Percentiles rank a stretch among this genome's conserved stretches.
phyloP scores from a whole-genome alignment of 1,139 yeast genomes.

The Taphrina confusa region DNA sequence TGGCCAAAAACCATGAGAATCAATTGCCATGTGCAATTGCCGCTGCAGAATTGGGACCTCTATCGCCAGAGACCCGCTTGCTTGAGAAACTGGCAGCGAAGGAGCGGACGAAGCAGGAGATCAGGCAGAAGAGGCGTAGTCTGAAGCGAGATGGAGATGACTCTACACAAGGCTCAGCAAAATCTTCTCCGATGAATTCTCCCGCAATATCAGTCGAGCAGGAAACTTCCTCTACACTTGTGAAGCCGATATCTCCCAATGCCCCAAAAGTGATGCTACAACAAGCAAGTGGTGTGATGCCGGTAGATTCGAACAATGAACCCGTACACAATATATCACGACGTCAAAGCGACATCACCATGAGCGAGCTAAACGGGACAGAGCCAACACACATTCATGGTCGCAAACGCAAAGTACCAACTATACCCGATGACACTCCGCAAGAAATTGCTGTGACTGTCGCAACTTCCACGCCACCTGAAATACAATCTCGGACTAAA shows the following conservation, averaged over 20 bases:
- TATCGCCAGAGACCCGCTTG: neutral
- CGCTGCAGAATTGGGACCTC: neutral
- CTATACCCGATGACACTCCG: neutral
- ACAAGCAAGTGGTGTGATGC: neutral
- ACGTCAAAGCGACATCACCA: too few relatives aligned
- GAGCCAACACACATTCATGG: neutral
- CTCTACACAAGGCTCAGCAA: neutral
- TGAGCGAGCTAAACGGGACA: neutral
- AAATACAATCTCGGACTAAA: neutral
- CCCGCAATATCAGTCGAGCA: neutral
- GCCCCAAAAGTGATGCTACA: too few relatives aligned
- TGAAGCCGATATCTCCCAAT: too few relatives aligned
- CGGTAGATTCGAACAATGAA: neutral
- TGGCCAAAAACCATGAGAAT: neutral
- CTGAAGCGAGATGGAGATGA: neutral
- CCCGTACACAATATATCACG: too few relatives aligned
- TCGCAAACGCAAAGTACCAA: neutral
- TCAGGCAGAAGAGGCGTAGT: constrained; percentile 3
- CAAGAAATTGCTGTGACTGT: constrained; percentile 6
- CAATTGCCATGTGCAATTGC: constrained; percentile 11
- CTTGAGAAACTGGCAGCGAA: neutral
- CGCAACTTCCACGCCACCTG: constrained; percentile 3
- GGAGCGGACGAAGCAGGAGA: constrained; percentile 1
- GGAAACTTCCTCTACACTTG: neutral
- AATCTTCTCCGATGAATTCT: constrained; percentile 3